Evolutionary conservation across 2,329 filamentous ascomycete genomes (phyloP).

Genomic region (Colletotrichum costaricense): DNA sequence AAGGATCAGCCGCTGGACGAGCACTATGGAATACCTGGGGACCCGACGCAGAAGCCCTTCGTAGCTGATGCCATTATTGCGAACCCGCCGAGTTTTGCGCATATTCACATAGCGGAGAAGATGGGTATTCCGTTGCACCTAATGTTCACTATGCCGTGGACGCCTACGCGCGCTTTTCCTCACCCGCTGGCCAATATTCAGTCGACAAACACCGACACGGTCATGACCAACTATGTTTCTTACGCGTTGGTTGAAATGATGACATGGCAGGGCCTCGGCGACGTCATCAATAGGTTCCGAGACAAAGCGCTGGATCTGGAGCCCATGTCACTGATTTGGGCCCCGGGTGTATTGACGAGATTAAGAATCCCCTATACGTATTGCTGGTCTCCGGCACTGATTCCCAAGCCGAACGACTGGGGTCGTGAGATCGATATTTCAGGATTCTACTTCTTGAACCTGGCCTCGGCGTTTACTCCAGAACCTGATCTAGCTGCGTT

Average conservation of each 20-base stretch:
- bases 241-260: constrained; percentile 91
- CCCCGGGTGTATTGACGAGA: constrained; percentile 81
- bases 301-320: constrained; percentile 80
- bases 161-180: constrained; percentile 85
- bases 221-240: constrained; percentile 84
- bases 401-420: constrained; percentile 86
- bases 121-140: constrained; percentile 81
- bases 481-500: constrained; percentile 74
- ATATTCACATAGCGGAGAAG: constrained; percentile 81
- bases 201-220: constrained; percentile 78
- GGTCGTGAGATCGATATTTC: constrained; percentile 76
- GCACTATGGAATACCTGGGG: constrained; percentile 52
- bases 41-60: constrained; percentile 69
- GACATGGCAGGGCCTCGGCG: constrained; percentile 92
- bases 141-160: constrained; percentile 98
- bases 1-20: constrained; percentile 63
- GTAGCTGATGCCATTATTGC: constrained; percentile 86
- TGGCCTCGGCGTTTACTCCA: constrained; percentile 74
- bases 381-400: constrained; percentile 87
- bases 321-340: constrained; percentile 82
- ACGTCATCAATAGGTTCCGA: constrained; percentile 90
- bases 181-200: constrained; percentile 88
- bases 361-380: constrained; percentile 88
- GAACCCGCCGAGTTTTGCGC: constrained; percentile 82
- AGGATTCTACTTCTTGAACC: constrained; percentile 81